phyloP scores from a whole-genome alignment of 2,329 filamentous ascomycete species.

The Sarocladium oryzae region DNA sequence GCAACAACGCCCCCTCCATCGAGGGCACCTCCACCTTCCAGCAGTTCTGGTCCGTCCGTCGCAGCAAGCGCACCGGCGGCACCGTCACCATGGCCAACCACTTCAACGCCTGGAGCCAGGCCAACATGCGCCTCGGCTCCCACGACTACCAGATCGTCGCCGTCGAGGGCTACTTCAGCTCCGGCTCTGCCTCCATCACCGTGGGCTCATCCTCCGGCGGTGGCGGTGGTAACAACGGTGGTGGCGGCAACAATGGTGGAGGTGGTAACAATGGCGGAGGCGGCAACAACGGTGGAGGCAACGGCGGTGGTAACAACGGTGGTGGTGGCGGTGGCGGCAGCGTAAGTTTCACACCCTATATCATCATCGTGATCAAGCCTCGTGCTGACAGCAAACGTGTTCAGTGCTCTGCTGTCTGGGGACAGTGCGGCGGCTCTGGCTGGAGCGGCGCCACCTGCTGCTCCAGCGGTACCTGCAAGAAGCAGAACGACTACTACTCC shows the following conservation, averaged over 20 bases:
- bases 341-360: not conserved
- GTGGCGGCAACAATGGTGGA: not conserved
- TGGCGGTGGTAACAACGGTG: not conserved
- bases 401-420: constrained; percentile 10
- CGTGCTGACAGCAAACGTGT: not conserved
- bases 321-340: constrained; percentile 5
- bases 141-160: constrained; percentile 50
- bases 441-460: constrained; percentile 16
- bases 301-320: not conserved
- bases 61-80: constrained; percentile 41
- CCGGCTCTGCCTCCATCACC: constrained; percentile 40
- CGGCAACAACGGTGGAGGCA: not conserved
- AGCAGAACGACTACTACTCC: constrained; percentile 16
- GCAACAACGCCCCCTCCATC: constrained; percentile 38
- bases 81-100: constrained; percentile 43
- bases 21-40: constrained; percentile 42
- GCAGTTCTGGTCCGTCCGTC: constrained; percentile 47
- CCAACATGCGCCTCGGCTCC: constrained; percentile 41
- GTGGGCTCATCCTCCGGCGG: constrained; percentile 20
- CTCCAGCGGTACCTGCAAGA: constrained; percentile 14
- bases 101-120: constrained; percentile 45
- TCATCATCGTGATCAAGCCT: not conserved
- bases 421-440: constrained; percentile 15
- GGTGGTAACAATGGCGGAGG: constrained; percentile 1
- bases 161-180: constrained; percentile 46